Evolutionary conservation across 345 rosid species (phyloP).

Genomic region (Theobroma cacao): DNA sequence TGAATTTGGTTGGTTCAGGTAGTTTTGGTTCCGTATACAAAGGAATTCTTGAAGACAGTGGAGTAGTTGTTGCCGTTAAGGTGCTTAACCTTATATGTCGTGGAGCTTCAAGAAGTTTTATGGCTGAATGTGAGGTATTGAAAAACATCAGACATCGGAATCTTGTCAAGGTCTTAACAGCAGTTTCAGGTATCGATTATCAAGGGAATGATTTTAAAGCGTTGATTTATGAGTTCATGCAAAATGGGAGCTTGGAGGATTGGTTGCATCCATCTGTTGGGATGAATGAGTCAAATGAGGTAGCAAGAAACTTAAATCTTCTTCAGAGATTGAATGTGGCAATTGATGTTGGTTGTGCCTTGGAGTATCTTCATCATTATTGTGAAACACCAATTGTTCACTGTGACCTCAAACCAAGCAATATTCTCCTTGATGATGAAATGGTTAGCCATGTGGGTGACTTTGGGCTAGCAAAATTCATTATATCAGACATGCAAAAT

Average conservation of each 20-base stretch:
- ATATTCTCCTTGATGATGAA: conserved; percentile 16
- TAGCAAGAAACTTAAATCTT: background rate
- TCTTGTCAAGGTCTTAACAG: conserved; percentile 35
- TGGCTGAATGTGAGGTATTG: conserved; percentile 43
- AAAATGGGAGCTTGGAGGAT: too few species aligned
- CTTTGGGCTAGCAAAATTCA: conserved; percentile 21
- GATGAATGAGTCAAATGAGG: background rate
- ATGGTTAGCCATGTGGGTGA: conserved; percentile 22
- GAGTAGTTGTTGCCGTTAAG: conserved; percentile 23
- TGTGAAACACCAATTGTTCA: conserved; percentile 15
- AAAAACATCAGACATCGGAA: conserved; percentile 34
- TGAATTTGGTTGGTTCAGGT: conserved; percentile 21
- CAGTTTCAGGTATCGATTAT: background rate
- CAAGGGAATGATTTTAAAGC: background rate
- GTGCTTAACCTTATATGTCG: conserved; percentile 31
- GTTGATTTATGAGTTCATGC: too few species aligned
- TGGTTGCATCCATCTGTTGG: background rate
- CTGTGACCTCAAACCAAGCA: conserved; percentile 26
- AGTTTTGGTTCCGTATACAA: conserved; percentile 20
- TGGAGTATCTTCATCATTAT: conserved; percentile 22
- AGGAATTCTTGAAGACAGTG: conserved; percentile 7
- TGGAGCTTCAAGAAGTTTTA: conserved; percentile 43
- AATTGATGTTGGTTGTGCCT: conserved; percentile 7
- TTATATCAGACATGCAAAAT: conserved; percentile 7
- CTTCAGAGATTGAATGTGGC: background rate